A percentile compares a stretch with the other conserved stretches of the same genome.
These are phyloP conservation scores for Aspergillus quadrilineatus DNA, from an alignment of 2,329 filamentous ascomycete genomes.

Conservation along the genomic window DNA sequence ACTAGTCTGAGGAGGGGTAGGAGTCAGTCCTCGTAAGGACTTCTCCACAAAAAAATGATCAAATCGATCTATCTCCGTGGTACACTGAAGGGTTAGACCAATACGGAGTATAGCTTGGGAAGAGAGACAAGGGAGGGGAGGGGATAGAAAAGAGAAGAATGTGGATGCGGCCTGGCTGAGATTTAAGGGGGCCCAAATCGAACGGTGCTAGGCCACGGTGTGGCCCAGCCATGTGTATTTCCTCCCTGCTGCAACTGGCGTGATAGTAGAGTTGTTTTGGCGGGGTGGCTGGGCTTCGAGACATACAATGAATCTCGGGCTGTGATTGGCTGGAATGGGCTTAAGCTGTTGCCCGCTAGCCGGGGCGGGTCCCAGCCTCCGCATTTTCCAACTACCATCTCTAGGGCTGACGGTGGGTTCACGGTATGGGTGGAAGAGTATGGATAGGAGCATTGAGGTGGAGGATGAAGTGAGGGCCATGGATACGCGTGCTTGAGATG, in stretches of 20 bases:
- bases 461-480: too few relatives aligned
- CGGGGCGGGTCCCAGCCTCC: neutral
- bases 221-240: constrained; percentile 11
- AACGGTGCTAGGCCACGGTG: neutral
- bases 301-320: neutral
- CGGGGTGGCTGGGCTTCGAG: constrained; percentile 14
- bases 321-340: constrained; percentile 14
- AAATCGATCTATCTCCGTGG: neutral
- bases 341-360: constrained; percentile 13
- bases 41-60: neutral
- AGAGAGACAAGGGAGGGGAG: neutral
- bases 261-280: neutral
- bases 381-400: neutral
- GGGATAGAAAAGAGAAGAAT: neutral
- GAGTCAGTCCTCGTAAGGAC: neutral
- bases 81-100: neutral
- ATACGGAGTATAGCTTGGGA: neutral
- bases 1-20: neutral
- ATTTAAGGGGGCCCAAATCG: constrained; percentile 1
- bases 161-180: neutral
- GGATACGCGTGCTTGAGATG: too few relatives aligned
- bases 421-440: too few relatives aligned
- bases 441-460: too few relatives aligned
- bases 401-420: too few relatives aligned
- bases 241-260: neutral